Conservation (phyloP, 2,329 filamentous ascomycete species). For the Thelonectria olida region DNA sequence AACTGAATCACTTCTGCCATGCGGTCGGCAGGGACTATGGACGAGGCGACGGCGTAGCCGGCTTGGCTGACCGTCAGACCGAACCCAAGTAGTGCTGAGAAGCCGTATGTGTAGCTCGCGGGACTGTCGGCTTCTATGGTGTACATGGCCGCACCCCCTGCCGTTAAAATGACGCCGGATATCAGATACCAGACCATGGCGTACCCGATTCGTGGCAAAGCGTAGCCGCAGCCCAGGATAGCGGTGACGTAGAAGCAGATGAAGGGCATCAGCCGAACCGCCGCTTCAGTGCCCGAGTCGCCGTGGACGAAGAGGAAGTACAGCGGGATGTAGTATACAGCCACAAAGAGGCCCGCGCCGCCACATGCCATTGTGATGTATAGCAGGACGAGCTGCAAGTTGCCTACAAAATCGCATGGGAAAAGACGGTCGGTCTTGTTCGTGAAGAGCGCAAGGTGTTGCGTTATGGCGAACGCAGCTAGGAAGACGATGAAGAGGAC, state of each 20-base stretch:
- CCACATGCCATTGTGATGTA: constrained; percentile 27
- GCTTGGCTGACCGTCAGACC: constrained; percentile 25
- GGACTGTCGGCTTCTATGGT: constrained; percentile 22
- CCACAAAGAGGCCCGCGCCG: constrained; percentile 22
- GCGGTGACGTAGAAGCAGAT: constrained; percentile 26
- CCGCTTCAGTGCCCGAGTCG: constrained; percentile 28
- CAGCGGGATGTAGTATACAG: constrained; percentile 27
- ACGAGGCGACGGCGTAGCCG: constrained; percentile 13
- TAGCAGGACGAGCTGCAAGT: constrained; percentile 36
- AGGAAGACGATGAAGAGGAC: constrained; percentile 51
- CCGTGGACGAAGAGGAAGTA: constrained; percentile 33
- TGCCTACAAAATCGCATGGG: constrained; percentile 36
- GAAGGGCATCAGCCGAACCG: constrained; percentile 31
- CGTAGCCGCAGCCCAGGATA: constrained; percentile 23
- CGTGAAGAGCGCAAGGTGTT: constrained; percentile 50
- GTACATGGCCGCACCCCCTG: constrained; percentile 16
- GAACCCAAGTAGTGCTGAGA: constrained; percentile 26
- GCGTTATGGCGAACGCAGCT: constrained; percentile 44
- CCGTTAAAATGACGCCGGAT: constrained; percentile 15
- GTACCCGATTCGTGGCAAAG: constrained; percentile 25
- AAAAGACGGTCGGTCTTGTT: constrained; percentile 46
- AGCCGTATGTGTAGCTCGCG: constrained; percentile 30
- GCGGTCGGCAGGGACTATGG: constrained; percentile 13
- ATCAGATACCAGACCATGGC: constrained; percentile 19
- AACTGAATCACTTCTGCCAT: constrained; percentile 25